Conservation (phyloP, 176 grass and related monocot genomes). For the Eragrostis nindensis region DNA sequence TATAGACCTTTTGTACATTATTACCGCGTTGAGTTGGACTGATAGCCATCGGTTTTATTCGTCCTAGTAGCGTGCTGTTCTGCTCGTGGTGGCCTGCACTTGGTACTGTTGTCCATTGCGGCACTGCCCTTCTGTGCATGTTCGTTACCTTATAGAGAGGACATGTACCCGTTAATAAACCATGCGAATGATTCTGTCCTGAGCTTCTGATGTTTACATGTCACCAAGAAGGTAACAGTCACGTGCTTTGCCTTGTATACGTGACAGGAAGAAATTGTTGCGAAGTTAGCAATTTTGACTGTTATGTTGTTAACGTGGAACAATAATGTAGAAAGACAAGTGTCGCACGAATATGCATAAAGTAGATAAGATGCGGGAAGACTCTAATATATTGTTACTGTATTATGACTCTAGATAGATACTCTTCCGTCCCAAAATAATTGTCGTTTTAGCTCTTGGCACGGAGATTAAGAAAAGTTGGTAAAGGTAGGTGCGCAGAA, state of each 20-base stretch:
- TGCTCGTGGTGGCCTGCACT: background rate
- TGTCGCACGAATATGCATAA: too few relatives aligned
- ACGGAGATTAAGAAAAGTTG: too few relatives aligned
- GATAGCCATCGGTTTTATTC: background rate
- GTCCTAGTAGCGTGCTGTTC: background rate
- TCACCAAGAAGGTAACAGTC: background rate
- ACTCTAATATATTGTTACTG: too few relatives aligned
- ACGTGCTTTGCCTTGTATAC: background rate
- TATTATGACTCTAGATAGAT: too few relatives aligned
- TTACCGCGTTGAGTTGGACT: conserved; percentile 1
- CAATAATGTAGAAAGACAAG: too few relatives aligned
- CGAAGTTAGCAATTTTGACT: too few relatives aligned
- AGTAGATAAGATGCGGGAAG: too few relatives aligned
- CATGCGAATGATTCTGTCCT: background rate
- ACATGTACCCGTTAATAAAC: background rate
- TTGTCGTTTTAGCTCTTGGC: too few relatives aligned
- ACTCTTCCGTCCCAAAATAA: too few relatives aligned
- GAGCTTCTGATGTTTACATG: background rate
- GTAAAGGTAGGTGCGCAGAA: too few relatives aligned
- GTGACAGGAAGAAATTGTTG: background rate
- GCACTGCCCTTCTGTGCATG: background rate
- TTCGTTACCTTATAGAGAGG: background rate
- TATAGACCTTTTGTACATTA: conserved; percentile 35
- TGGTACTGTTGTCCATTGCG: background rate
- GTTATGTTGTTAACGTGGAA: too few relatives aligned